phyloP scores from a whole-genome alignment of 2,329 filamentous ascomycete species.

The Fusarium lyarnte region DNA sequence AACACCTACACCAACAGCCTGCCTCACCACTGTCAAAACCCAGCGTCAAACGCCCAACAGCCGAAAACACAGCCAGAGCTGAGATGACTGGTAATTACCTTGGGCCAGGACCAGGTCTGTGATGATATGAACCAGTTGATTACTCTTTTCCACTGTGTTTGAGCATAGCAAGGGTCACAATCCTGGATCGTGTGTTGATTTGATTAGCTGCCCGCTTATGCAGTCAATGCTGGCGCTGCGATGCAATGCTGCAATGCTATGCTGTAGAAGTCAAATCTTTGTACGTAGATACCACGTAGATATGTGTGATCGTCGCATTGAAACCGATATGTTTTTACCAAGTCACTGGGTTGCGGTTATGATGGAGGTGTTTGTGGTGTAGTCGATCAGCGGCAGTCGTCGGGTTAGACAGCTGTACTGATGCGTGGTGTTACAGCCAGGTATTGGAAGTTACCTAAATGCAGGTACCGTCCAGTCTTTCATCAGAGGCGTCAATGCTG shows the following conservation, averaged over 20 bases:
- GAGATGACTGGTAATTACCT: slow-evolving; percentile 27
- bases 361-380: slow-evolving; percentile 10
- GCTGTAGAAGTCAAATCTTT: not conserved
- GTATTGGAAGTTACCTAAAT: not conserved
- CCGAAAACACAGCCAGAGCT: not conserved
- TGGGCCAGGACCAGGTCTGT: slow-evolving; percentile 12
- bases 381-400: slow-evolving; percentile 14
- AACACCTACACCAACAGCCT: slow-evolving; percentile 1
- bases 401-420: slow-evolving; percentile 1
- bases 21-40: slow-evolving; percentile 5
- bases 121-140: slow-evolving; percentile 12
- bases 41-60: not conserved
- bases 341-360: slow-evolving; percentile 8
- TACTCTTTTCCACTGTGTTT: slow-evolving; percentile 40
- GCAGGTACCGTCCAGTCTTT: not conserved
- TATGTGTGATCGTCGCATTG: slow-evolving; percentile 16
- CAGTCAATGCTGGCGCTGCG: not conserved
- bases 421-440: not conserved
- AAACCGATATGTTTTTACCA: slow-evolving; percentile 24
- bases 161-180: slow-evolving; percentile 30
- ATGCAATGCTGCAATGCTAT: not conserved
- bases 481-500: slow-evolving; percentile 18
- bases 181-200: slow-evolving; percentile 19
- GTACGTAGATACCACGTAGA: not conserved
- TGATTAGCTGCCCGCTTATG: slow-evolving; percentile 17